Evolutionary conservation across 345 rosid species (phyloP), one percentile per base, ranked within the genome.

Genomic region (Bretschneidera sinensis): DNA sequence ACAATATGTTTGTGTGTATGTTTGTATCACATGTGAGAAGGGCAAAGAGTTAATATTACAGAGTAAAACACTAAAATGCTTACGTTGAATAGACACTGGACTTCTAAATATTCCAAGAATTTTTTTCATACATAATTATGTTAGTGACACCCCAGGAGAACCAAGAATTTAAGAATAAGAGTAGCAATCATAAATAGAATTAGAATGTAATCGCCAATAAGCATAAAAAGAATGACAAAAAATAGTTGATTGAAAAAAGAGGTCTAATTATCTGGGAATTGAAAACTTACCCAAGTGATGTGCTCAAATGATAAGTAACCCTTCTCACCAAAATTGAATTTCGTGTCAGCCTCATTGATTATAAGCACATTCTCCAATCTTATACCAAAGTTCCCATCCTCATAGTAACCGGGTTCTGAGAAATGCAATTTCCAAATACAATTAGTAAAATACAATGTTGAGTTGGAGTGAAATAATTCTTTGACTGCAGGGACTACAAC

Each of bases 321-420:
- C 74, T 88, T 91, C 57, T 80, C 95, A 6, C 96, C 97, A 39
- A 95, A 95, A 65, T 95, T 91, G 69, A 86, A 95, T 54, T 86
- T 65, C 0, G 97, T 88, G 21, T 73, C 77, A 34, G 86, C 92
- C 34, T 91, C 85, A 19, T 75, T 81, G 48, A 91, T 80, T 51
- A 91, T 73, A 56, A 91, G 89, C 55, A 95, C 97, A 68, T 95
- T 95, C 87, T 95, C 99, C 79, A 95, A 67, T 71, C 99, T 76
- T 66, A 95, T 80, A 54, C 99, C 99, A 65, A 95, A 95, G 76
- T 73, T 85, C 49, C 96, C 97, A 57, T 90, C 97, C 72, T 90
- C 97, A 47, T 90, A 90, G 78, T 90, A 90, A 59, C 97, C 97
- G 51, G 97, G 97, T 71, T 90, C 97, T 85, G 84, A 58, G 51